Percentiles rank a stretch among this genome's conserved stretches.
Conservation (phyloP, 1,139 yeast species). For the Yamadazyma songkhlaensis region DNA sequence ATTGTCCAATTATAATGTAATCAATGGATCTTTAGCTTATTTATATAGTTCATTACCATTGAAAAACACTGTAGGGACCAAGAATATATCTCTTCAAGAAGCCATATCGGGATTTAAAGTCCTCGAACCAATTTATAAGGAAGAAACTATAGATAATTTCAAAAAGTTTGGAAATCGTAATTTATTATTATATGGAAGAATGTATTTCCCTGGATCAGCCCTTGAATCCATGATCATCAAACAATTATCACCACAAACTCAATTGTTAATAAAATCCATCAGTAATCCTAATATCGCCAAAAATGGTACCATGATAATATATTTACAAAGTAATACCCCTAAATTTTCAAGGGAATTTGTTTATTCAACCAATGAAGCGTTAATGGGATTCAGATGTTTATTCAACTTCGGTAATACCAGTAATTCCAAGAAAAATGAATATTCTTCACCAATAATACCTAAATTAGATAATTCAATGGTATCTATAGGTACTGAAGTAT, state of each 20-base stretch:
- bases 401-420: slow-evolving; percentile 60
- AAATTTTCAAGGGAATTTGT: slow-evolving; percentile 71
- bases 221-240: slow-evolving; percentile 86
- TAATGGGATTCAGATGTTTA: slow-evolving; percentile 79
- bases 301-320: slow-evolving; percentile 62
- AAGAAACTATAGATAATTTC: neutral
- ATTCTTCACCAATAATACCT: slow-evolving; percentile 24
- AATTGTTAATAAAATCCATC: slow-evolving; percentile 70
- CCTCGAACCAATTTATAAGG: slow-evolving; percentile 42
- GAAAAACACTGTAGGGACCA: slow-evolving; percentile 49
- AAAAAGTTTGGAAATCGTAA: slow-evolving; percentile 9
- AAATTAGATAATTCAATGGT: slow-evolving; percentile 49
- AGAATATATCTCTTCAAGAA: slow-evolving; percentile 58
- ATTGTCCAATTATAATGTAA: slow-evolving; percentile 61
- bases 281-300: slow-evolving; percentile 62
- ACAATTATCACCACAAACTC: slow-evolving; percentile 57
- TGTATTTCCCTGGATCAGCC: slow-evolving; percentile 85
- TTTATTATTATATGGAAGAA: slow-evolving; percentile 63
- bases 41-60: slow-evolving; percentile 67
- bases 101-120: slow-evolving; percentile 77
- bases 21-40: slow-evolving; percentile 84
- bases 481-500: slow-evolving; percentile 81
- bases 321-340: slow-evolving; percentile 67
- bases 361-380: slow-evolving; percentile 84
- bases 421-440: slow-evolving; percentile 4